These are phyloP conservation scores for Hemileccinum rubropunctum DNA, from an alignment of 768 basidiomycete genomes.

Conservation along the genomic window DNA sequence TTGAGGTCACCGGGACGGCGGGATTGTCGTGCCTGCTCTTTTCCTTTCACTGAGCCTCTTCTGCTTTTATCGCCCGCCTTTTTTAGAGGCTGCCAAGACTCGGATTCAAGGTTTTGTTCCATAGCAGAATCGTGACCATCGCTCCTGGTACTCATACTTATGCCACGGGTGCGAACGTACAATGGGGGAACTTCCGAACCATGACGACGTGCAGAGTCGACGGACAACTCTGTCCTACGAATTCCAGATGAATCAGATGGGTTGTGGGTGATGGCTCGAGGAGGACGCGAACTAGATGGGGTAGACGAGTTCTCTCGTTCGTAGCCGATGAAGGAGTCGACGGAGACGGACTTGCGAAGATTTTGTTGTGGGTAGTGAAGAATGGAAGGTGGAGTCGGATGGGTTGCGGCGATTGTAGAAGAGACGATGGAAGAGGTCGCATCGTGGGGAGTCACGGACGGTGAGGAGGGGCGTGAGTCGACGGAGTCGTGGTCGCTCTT, in stretches of 20 bases:
- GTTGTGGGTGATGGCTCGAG: constrained; percentile 37
- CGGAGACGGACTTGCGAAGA: constrained; percentile 74
- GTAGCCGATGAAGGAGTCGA: constrained; percentile 66
- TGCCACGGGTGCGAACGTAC: constrained; percentile 50
- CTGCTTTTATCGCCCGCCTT: constrained; percentile 43
- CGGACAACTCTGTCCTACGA: constrained; percentile 26
- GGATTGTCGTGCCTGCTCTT: constrained; percentile 39
- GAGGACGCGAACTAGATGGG: constrained; percentile 34
- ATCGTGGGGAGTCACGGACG: constrained; percentile 38
- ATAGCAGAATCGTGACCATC: constrained; percentile 40
- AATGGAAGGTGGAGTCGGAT: constrained; percentile 13
- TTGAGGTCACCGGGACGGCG: constrained; percentile 59
- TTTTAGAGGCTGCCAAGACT: constrained; percentile 46
- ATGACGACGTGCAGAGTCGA: constrained; percentile 25
- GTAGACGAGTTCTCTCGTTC: constrained; percentile 35
- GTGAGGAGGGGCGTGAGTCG: constrained; percentile 22
- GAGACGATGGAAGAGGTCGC: constrained; percentile 44
- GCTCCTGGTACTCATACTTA: constrained; percentile 50
- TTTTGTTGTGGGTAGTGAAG: constrained; percentile 26
- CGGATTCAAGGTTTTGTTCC: constrained; percentile 50
- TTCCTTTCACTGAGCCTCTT: constrained; percentile 46
- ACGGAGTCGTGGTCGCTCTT: constrained; percentile 22
- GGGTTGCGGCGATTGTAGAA: constrained; percentile 29
- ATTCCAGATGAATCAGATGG: constrained; percentile 35
- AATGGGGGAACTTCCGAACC: constrained; percentile 28